Evolutionary conservation across 257 asterid species (phyloP), one percentile per base, ranked within the genome.

Genomic region (Capsicum chinense): DNA sequence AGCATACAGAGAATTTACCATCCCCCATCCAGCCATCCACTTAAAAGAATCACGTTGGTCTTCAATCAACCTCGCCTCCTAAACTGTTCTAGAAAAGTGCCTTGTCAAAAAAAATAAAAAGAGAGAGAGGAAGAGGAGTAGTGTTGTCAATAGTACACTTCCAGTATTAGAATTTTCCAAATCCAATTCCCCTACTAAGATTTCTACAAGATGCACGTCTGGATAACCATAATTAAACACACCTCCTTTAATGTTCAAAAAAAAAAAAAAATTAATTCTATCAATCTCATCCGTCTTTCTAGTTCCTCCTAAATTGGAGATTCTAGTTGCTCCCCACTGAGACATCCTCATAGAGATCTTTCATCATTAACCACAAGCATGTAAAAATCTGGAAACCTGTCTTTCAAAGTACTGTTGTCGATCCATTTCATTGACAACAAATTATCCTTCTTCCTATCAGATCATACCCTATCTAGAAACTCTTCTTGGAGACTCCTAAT

Each of bases 231-330:
- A 48, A 48, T 19, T 17, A 73, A 73, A 12, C 19, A 19, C 60
- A 19, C 44, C 80, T 48, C 39, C 59, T 19, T 48, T 73, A 19
- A 73, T 73, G 80, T 3, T 73, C 80, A 37, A 47, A 47, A 5
- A 71, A 17, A 73, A 71, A 17, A 73, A 73, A 73, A 71, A n/a
- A n/a, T n/a, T 9, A 70, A 70, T 3, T 73, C 80, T 19, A 73
- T 48, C 59, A 0, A 19, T 48, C 42, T 19, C 80, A 26, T 59
- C 42, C 47, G 56, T 73, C 59, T 47, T 71, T 73, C 80, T 6
- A 26, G 33, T 26, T 26, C 33, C 33, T n/a, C 37, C 39, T 71
- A 71, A 71, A 47, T 71, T 71, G 16, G 80, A n/a, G 58, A 71
- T 21, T 71, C 39, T 5, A 3, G 58, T n/a, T 71, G 12, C 58